phyloP scores from a whole-genome alignment of 2,329 filamentous ascomycete species.

The Macrophomina pseudophaseolina region DNA sequence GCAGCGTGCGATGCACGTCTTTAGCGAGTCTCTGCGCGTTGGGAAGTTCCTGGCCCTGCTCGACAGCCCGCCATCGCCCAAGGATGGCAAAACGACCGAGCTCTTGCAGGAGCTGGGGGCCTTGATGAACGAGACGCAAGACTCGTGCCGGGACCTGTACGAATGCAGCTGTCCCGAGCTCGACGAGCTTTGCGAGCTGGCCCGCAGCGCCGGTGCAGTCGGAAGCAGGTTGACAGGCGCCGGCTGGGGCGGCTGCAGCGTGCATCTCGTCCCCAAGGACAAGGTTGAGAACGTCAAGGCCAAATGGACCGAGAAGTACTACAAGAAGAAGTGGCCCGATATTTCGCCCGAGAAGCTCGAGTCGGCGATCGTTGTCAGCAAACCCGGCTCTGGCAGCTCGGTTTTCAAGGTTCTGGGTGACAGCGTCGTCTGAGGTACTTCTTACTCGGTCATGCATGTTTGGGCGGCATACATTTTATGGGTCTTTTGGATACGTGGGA shows the following conservation, averaged over 20 bases:
- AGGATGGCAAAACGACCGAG: conserved; percentile 62
- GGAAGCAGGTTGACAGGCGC: conserved; percentile 89
- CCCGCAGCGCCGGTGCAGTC: conserved; percentile 76
- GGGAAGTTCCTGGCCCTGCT: conserved; percentile 81
- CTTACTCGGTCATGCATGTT: neutral
- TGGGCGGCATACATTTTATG: conserved; percentile 4
- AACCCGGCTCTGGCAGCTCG: conserved; percentile 74
- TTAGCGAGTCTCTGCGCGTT: conserved; percentile 85
- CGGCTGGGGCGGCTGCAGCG: conserved; percentile 95
- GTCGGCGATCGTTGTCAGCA: conserved; percentile 85
- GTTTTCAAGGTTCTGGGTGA: conserved; percentile 42
- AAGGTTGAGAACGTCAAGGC: conserved; percentile 78
- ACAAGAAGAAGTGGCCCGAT: conserved; percentile 70
- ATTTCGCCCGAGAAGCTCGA: conserved; percentile 74
- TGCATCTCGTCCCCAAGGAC: conserved; percentile 86
- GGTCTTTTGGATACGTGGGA: neutral
- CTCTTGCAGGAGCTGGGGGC: conserved; percentile 75
- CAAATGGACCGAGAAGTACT: conserved; percentile 83
- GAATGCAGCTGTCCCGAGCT: conserved; percentile 92
- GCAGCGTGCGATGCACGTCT: conserved; percentile 89
- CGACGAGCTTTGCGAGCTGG: conserved; percentile 85
- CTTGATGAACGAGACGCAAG: conserved; percentile 88
- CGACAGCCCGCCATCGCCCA: conserved; percentile 45
- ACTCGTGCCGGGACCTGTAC: conserved; percentile 83
- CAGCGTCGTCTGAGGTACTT: conserved; percentile 34